phyloP scores from a whole-genome alignment of 2,329 filamentous ascomycete species.

The Thielaviopsis musarum region DNA sequence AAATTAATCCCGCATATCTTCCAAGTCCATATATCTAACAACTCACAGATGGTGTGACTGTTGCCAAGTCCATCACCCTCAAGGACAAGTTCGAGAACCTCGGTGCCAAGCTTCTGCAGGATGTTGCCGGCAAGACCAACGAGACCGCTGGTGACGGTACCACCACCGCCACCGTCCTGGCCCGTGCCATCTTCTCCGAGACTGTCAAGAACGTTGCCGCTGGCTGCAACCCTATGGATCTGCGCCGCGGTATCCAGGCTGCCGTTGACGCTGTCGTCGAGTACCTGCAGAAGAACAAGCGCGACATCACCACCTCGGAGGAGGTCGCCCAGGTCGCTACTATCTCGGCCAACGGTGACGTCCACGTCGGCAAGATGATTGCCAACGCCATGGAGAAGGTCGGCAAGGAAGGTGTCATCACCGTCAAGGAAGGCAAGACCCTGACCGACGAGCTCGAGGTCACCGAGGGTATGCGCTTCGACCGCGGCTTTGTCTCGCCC shows the following conservation, averaged over 20 bases:
- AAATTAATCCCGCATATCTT: too few relatives aligned
- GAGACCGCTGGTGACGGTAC: slow-evolving; percentile 97
- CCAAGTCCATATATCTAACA: neutral
- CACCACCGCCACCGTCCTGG: slow-evolving; percentile 92
- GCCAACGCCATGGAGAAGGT: slow-evolving; percentile 99
- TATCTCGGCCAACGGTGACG: slow-evolving; percentile 94
- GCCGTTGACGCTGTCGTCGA: slow-evolving; percentile 90
- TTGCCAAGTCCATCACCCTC: slow-evolving; percentile 75
- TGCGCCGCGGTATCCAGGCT: slow-evolving; percentile 90
- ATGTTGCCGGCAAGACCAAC: slow-evolving; percentile 98
- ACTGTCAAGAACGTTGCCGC: slow-evolving; percentile 99
- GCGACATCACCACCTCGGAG: slow-evolving; percentile 90
- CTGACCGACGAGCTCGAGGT: slow-evolving; percentile 95
- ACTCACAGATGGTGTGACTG: slow-evolving; percentile 62
- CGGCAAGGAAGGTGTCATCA: slow-evolving; percentile 99
- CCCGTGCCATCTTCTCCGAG: slow-evolving; percentile 97
- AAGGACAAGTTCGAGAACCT: slow-evolving; percentile 99
- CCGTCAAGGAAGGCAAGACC: slow-evolving; percentile 99
- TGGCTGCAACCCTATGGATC: slow-evolving; percentile 98
- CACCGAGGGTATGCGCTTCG: slow-evolving; percentile 99
- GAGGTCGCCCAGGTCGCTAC: slow-evolving; percentile 98
- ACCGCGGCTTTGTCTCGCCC: slow-evolving; percentile 93
- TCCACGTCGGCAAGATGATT: slow-evolving; percentile 87
- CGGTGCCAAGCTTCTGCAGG: slow-evolving; percentile 86
- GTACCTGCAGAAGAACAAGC: slow-evolving; percentile 89